phyloP scores from a whole-genome alignment of 2,329 filamentous ascomycete species.

The Graphiopsis chlorocephala region DNA sequence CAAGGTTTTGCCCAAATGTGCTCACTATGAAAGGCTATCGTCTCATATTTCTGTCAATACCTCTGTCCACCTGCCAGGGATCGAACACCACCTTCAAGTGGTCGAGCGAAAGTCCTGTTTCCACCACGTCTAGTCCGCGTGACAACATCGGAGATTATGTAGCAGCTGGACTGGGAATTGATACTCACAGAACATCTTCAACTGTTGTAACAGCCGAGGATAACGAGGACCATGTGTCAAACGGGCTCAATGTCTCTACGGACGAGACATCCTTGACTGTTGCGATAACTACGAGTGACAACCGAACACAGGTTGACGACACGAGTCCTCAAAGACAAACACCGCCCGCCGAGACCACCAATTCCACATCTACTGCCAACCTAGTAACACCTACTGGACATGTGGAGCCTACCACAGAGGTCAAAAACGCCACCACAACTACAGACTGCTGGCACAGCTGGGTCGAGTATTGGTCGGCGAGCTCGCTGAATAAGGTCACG shows the following conservation, averaged over 20 bases:
- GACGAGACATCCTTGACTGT: neutral
- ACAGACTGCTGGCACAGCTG: constrained; percentile 8
- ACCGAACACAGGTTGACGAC: neutral
- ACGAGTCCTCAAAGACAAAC: neutral
- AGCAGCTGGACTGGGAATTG: neutral
- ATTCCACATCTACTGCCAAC: neutral
- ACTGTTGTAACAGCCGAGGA: neutral
- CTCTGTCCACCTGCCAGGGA: neutral
- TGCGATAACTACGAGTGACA: neutral
- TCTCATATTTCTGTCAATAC: neutral
- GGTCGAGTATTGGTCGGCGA: constrained; percentile 6
- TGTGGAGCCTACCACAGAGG: neutral
- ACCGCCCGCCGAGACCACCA: neutral
- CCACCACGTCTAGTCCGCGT: neutral
- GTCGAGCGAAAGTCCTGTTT: neutral
- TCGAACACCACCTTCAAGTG: neutral
- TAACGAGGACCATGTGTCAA: neutral
- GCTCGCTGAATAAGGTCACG: neutral
- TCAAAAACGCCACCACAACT: neutral
- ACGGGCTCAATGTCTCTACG: neutral
- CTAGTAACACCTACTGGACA: neutral
- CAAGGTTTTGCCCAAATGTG: neutral
- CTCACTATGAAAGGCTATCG: neutral
- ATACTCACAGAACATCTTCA: neutral
- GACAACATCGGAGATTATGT: constrained; percentile 3